Evolutionary conservation across 768 basidiomycete species (phyloP).

Genomic region (Termitomyces sp.): DNA sequence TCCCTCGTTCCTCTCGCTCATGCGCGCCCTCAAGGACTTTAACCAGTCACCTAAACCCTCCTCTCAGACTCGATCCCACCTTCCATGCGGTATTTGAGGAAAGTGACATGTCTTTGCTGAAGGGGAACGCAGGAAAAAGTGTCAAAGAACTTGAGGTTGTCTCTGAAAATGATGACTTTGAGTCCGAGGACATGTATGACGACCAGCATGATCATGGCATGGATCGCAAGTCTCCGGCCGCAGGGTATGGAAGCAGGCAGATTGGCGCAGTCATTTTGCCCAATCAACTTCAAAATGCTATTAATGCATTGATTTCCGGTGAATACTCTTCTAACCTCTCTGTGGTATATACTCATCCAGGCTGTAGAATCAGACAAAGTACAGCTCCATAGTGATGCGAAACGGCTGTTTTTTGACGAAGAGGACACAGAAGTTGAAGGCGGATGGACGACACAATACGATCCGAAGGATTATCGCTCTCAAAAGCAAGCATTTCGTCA

Average conservation of each 20-base stretch:
- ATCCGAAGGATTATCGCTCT: constrained; percentile 56
- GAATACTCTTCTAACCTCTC: constrained; percentile 16
- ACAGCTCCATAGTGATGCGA: constrained; percentile 66
- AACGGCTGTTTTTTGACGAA: constrained; percentile 59
- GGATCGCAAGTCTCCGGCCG: constrained; percentile 69
- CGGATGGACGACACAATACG: constrained; percentile 56
- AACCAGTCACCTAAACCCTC: constrained; percentile 51
- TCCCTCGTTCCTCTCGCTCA: neutral
- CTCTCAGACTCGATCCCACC: constrained; percentile 65
- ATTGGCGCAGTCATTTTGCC: constrained; percentile 76
- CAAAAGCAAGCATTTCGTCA: constrained; percentile 57
- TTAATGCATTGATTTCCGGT: constrained; percentile 64
- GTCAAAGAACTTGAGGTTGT: constrained; percentile 59
- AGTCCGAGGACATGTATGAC: constrained; percentile 31
- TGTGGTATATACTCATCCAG: constrained; percentile 11
- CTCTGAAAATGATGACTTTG: constrained; percentile 33
- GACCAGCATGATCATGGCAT: constrained; percentile 26
- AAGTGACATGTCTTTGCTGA: constrained; percentile 63
- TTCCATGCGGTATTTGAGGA: constrained; percentile 62
- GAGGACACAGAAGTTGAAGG: constrained; percentile 27
- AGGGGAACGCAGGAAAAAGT: constrained; percentile 26
- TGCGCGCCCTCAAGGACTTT: neutral
- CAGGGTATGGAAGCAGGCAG: constrained; percentile 10
- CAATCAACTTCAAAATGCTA: constrained; percentile 63
- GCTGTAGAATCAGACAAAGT: constrained; percentile 62